These are phyloP conservation scores for Pichia phayaonensis DNA, from an alignment of 805 yeast species.

Conservation along the genomic window DNA sequence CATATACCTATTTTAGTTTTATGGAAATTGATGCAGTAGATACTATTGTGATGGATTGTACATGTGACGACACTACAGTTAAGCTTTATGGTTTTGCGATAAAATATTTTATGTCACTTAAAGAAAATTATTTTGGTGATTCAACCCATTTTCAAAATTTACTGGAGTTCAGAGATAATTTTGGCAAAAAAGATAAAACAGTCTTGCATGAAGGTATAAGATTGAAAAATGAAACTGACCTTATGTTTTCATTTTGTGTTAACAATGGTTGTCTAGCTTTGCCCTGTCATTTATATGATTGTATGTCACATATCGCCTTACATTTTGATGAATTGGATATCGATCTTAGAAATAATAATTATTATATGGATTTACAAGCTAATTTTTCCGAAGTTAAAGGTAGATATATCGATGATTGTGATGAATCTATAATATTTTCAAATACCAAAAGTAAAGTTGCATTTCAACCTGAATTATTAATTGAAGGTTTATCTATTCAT, in stretches of 20 bases:
- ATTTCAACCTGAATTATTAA: conserved; percentile 36
- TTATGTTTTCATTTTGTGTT: conserved; percentile 63
- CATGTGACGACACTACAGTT: conserved; percentile 59
- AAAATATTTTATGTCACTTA: conserved; percentile 63
- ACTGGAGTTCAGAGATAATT: conserved; percentile 56
- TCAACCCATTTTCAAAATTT: conserved; percentile 74
- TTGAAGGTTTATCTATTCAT: conserved; percentile 60
- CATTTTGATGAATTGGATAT: conserved; percentile 59
- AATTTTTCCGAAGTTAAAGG: conserved; percentile 54
- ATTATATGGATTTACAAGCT: conserved; percentile 87
- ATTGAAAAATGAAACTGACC: conserved; percentile 67
- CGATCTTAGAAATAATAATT: conserved; percentile 82
- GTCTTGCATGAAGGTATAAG: conserved; percentile 24
- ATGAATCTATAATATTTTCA: conserved; percentile 19
- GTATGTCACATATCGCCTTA: conserved; percentile 50
- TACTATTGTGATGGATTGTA: conserved; percentile 54
- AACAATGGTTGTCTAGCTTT: conserved; percentile 62
- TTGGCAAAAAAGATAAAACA: conserved; percentile 12
- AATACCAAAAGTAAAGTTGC: conserved; percentile 17
- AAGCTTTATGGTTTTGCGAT: conserved; percentile 74
- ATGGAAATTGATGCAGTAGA: conserved; percentile 65
- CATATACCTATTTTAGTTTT: conserved; percentile 51
- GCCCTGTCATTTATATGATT: conserved; percentile 65
- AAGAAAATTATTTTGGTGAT: conserved; percentile 90
- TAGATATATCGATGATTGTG: conserved; percentile 18